Percentiles rank a stretch among this genome's conserved stretches.
These are phyloP conservation scores for Sclerotinia sclerotiorum DNA, from an alignment of 2,329 filamentous ascomycete species.

Conservation along the genomic window DNA sequence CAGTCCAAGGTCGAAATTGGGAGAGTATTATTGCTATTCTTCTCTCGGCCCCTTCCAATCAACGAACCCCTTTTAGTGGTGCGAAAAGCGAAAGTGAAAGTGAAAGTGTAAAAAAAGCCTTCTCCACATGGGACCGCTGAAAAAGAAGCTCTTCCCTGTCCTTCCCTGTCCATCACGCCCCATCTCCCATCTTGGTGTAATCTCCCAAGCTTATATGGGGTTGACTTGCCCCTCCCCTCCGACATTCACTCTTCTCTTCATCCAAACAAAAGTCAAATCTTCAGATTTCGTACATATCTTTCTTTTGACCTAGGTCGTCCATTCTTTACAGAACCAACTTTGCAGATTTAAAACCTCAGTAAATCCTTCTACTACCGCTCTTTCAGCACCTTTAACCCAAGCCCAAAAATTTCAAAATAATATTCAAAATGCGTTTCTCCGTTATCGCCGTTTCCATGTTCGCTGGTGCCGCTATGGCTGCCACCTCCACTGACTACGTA, in stretches of 20 bases:
- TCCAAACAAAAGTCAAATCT: slow-evolving; percentile 29
- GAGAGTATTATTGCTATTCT: no score
- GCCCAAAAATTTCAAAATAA: slow-evolving; percentile 12
- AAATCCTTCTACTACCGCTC: slow-evolving; percentile 27
- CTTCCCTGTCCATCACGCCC: slow-evolving; percentile 13
- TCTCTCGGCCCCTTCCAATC: background rate
- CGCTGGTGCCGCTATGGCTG: slow-evolving; percentile 24
- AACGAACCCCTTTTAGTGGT: slow-evolving; percentile 1
- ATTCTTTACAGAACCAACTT: slow-evolving; percentile 37
- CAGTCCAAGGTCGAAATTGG: slow-evolving; percentile 12
- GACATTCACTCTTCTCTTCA: slow-evolving; percentile 28
- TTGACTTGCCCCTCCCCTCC: slow-evolving; percentile 19
- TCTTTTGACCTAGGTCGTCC: slow-evolving; percentile 41
- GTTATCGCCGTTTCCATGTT: slow-evolving; percentile 25
- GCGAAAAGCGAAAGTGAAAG: background rate
- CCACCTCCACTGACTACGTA: slow-evolving; percentile 21
- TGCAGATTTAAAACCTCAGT: background rate
- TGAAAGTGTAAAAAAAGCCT: background rate
- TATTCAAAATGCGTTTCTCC: slow-evolving; percentile 30
- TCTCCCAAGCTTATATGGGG: slow-evolving; percentile 32
- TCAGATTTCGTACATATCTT: slow-evolving; percentile 26
- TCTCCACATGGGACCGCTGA: slow-evolving; percentile 21
- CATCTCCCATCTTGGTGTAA: slow-evolving; percentile 24
- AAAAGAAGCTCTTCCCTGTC: slow-evolving; percentile 18
- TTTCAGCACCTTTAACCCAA: slow-evolving; percentile 30